Percentiles rank a stretch among this genome's conserved stretches.
Conservation (phyloP, 176 grass and related monocot genomes). For the Oryza nivara region DNA sequence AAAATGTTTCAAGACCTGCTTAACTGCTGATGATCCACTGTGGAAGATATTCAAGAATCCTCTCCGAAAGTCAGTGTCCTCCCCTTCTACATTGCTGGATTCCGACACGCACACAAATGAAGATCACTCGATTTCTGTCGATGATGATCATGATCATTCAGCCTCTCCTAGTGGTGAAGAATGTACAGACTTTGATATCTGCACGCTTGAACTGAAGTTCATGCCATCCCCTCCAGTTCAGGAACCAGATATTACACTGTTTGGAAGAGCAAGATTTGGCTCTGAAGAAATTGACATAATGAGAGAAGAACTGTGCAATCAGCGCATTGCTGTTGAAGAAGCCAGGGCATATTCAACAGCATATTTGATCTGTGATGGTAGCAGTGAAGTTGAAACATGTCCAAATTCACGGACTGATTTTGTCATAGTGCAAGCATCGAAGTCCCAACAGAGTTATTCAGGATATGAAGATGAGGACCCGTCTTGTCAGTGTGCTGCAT, state of each 20-base stretch:
- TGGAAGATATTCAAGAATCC: slow-evolving; percentile 78
- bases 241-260: slow-evolving; percentile 69
- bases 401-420: slow-evolving; percentile 6
- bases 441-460: not conserved
- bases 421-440: not conserved
- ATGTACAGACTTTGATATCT: slow-evolving; percentile 40
- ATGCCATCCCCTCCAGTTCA: slow-evolving; percentile 41
- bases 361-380: slow-evolving; percentile 30
- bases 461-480: slow-evolving; percentile 1
- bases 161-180: slow-evolving; percentile 20
- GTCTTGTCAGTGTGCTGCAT: slow-evolving; percentile 18
- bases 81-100: slow-evolving; percentile 13
- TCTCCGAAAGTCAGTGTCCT: slow-evolving; percentile 37
- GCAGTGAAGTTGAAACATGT: slow-evolving; percentile 21
- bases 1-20: slow-evolving; percentile 69
- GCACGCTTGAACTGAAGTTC: slow-evolving; percentile 64
- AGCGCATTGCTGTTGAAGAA: slow-evolving; percentile 26
- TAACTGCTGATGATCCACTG: slow-evolving; percentile 68
- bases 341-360: not conserved
- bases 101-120: slow-evolving; percentile 26
- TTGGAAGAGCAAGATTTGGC: slow-evolving; percentile 87
- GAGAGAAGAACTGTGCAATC: slow-evolving; percentile 55
- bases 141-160: slow-evolving; percentile 6
- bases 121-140: slow-evolving; percentile 29
- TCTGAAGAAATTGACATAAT: slow-evolving; percentile 58